Percentiles rank a stretch among this genome's conserved stretches.
These are phyloP conservation scores for Suhomyces panamericanus DNA, from an alignment of 1,139 yeast genomes.

Conservation along the genomic window DNA sequence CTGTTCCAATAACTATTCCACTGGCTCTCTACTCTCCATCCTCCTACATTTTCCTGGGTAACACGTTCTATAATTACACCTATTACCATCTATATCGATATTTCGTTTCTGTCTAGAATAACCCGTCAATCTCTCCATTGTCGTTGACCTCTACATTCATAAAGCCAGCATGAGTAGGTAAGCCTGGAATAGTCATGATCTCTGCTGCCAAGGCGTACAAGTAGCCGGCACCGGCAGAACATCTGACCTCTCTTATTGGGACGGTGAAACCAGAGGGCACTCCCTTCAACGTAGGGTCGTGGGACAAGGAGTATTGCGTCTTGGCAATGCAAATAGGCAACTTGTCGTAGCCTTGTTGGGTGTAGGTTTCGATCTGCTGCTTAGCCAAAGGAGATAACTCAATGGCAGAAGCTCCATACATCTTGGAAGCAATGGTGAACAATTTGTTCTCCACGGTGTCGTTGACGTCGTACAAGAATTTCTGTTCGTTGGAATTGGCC, in stretches of 20 bases:
- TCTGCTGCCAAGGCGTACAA: conserved; percentile 96
- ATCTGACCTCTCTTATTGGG: conserved; percentile 93
- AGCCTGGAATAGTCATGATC: conserved; percentile 96
- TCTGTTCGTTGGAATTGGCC: conserved; percentile 37
- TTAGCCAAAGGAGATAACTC: conserved; percentile 86
- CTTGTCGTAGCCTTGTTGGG: conserved; percentile 86
- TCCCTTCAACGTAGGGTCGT: conserved; percentile 90
- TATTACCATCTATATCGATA: conserved; percentile 1
- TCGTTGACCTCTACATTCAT: conserved; percentile 95
- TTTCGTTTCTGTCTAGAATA: conserved; percentile 45
- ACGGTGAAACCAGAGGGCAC: conserved; percentile 92
- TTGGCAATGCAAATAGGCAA: conserved; percentile 96
- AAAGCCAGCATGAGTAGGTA: conserved; percentile 95
- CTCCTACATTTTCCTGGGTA: neutral
- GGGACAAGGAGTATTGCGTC: conserved; percentile 95
- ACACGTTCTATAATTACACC: conserved; percentile 1
- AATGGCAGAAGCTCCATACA: conserved; percentile 89
- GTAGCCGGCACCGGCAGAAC: conserved; percentile 96
- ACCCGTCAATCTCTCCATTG: conserved; percentile 87
- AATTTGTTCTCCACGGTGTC: conserved; percentile 65
- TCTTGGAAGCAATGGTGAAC: conserved; percentile 62
- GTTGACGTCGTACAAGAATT: conserved; percentile 60
- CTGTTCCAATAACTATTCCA: too few relatives aligned
- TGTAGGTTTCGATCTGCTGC: conserved; percentile 78
- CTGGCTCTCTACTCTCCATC: too few relatives aligned